A percentile compares a stretch with the other conserved stretches of the same genome.
phyloP scores from a whole-genome alignment of 371 early-diverging fungal genomes.

The Rhizopus arrhizus region DNA sequence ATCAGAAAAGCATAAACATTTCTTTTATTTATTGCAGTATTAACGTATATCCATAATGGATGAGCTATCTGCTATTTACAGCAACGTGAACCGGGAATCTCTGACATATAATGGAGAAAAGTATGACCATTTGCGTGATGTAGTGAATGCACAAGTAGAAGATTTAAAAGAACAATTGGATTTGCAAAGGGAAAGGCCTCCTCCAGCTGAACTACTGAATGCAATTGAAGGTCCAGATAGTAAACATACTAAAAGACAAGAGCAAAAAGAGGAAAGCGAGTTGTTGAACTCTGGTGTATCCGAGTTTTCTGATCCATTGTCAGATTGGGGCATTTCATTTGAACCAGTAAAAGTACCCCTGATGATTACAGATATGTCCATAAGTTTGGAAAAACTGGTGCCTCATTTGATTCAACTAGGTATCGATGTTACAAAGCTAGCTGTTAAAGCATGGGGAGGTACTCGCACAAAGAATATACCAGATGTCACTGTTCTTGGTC shows the following conservation, averaged over 20 bases:
- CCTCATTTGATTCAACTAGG: background rate
- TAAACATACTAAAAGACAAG: background rate
- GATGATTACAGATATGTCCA: background rate
- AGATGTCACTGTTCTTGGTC: background rate
- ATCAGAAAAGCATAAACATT: too few species aligned
- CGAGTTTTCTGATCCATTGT: too few species aligned
- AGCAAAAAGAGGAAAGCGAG: background rate
- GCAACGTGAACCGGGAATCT: background rate
- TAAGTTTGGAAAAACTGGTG: background rate
- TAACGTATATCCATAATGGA: too few species aligned
- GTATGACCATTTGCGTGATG: background rate
- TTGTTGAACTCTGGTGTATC: background rate
- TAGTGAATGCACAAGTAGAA: background rate
- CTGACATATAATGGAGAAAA: background rate
- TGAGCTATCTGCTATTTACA: background rate
- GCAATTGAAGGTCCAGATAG: too few species aligned
- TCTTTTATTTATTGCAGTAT: too few species aligned
- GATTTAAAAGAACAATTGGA: background rate
- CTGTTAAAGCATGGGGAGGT: background rate
- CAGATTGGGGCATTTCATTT: background rate
- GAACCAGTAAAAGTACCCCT: background rate
- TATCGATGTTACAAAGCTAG: background rate
- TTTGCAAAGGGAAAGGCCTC: too few species aligned
- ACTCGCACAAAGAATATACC: background rate
- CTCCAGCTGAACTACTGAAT: too few species aligned